phyloP scores from a whole-genome alignment of 768 basidiomycete species.

The Lepiota venenata region DNA sequence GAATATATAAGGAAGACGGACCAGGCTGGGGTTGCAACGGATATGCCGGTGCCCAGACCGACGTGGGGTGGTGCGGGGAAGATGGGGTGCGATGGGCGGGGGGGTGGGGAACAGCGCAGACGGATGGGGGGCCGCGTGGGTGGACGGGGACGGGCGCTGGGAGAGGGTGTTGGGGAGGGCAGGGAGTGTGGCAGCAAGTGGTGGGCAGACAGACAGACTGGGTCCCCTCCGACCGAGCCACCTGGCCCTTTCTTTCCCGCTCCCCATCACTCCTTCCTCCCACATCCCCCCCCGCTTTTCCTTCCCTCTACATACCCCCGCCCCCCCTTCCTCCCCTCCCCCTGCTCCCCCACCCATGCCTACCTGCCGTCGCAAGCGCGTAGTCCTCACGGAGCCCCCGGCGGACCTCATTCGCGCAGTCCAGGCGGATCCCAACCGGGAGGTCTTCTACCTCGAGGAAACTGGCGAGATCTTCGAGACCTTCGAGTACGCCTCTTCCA shows the following conservation, averaged over 20 bases:
- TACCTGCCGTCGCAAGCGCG: conserved; percentile 86
- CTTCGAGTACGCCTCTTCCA: conserved; percentile 74
- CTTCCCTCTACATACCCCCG: conserved; percentile 25
- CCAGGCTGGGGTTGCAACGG: conserved; percentile 7
- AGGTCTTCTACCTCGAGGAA: conserved; percentile 89
- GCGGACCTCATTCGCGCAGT: conserved; percentile 62
- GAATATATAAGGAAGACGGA: conserved; percentile 13
- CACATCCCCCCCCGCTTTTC: conserved; percentile 36
- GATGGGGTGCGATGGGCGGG: neutral
- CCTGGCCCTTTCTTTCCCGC: conserved; percentile 60
- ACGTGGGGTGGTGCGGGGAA: neutral
- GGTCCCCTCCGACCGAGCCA: conserved; percentile 52
- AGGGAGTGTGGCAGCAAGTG: conserved; percentile 12
- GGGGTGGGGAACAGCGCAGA: conserved; percentile 6
- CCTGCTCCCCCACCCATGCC: conserved; percentile 51
- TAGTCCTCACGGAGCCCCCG: conserved; percentile 82
- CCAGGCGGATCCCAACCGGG: conserved; percentile 60
- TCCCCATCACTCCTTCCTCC: conserved; percentile 49
- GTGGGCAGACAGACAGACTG: conserved; percentile 26
- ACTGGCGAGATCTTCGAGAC: conserved; percentile 97
- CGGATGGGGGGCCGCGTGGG: neutral
- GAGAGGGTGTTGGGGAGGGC: neutral
- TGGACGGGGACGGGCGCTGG: conserved; percentile 18
- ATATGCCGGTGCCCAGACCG: neutral
- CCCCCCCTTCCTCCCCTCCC: conserved; percentile 19